Base-by-base conservation (phyloP, 179 eudicot genomes). In the Pouteria campechiana region DNA sequence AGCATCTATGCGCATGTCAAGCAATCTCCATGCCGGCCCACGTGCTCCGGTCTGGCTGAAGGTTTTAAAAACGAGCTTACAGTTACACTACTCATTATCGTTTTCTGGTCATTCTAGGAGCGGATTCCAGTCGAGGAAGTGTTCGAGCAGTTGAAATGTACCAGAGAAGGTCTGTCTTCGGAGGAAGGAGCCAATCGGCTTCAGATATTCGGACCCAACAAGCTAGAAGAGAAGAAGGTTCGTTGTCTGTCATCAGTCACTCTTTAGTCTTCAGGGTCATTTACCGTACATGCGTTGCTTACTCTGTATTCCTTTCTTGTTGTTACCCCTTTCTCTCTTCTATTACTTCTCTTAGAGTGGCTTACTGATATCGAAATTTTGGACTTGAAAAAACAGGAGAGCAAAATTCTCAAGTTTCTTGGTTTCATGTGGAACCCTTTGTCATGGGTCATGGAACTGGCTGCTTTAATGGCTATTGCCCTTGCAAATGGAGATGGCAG, bases 361-460 rank as follows among this genome's bases (percentile, higher is more conserved):
- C 19, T 42, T 1, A 6, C 4, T 18, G 3, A 8, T 5, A 9
- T 24, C 49, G 4, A 30, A 52, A 50, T 18, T 41, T 41, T 25
- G 11, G 12, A 10, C 17, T 14, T 44, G 17, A 8, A 30, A 21
- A 28, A 25, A 60, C 67, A 78, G 87, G 87, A 79, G 51, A 79
- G 76, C 73, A 79, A 79, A 50, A 0, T 79, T 20, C 79, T 79
- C 50, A 79, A 79, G 54, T 79, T 79, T 61, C 58, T 79, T 9
- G 82, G 87, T 18, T 79, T 79, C 28, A 79, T 79, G 87, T 79
- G 87, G 87, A 79, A 79, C 24, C 87, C 87, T 8, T 58, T 79
- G 37, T 79, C 87, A 17, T 79, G 87, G 87, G 87, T 79, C 59
- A 79, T 79, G 82, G 87, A 79, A 55, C 71, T 72, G 44, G 87